Percentiles rank a stretch among this genome's conserved stretches.
These are phyloP conservation scores for Dioszegia hungarica DNA, from an alignment of 768 basidiomycete genomes.

Conservation along the genomic window DNA sequence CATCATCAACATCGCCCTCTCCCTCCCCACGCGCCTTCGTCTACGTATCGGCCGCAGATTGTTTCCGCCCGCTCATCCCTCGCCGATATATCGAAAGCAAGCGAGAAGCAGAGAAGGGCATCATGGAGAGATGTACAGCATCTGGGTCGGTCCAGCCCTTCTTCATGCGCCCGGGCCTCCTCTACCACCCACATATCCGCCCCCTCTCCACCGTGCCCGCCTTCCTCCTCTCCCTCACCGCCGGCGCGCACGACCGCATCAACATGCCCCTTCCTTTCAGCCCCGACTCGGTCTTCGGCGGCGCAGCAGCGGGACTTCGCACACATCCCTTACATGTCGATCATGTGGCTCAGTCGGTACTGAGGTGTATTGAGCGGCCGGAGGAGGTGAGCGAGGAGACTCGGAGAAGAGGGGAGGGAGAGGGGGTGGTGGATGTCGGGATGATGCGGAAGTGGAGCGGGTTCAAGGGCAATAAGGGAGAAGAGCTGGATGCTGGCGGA, in stretches of 20 bases:
- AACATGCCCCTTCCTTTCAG: constrained; percentile 18
- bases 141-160: constrained; percentile 59
- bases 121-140: constrained; percentile 56
- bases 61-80: constrained; percentile 80
- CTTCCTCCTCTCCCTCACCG: constrained; percentile 73
- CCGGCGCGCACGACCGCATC: constrained; percentile 62
- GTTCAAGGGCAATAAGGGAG: constrained; percentile 11
- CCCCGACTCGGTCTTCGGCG: constrained; percentile 32
- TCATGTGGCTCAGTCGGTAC: constrained; percentile 80
- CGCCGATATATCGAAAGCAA: constrained; percentile 88
- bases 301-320: constrained; percentile 69
- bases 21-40: constrained; percentile 57
- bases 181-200: constrained; percentile 90
- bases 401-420: not conserved
- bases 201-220: constrained; percentile 85
- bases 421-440: constrained; percentile 55
- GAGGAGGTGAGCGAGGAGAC: constrained; percentile 40
- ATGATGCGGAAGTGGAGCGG: constrained; percentile 57
- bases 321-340: constrained; percentile 93
- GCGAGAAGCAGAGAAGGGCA: constrained; percentile 74
- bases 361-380: constrained; percentile 55
- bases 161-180: constrained; percentile 74
- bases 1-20: constrained; percentile 9
- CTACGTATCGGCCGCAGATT: constrained; percentile 91
- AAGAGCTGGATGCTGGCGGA: not conserved